phyloP scores from a whole-genome alignment of 2,329 filamentous ascomycete species.

The Zelopaecilomyces penicillatus region DNA sequence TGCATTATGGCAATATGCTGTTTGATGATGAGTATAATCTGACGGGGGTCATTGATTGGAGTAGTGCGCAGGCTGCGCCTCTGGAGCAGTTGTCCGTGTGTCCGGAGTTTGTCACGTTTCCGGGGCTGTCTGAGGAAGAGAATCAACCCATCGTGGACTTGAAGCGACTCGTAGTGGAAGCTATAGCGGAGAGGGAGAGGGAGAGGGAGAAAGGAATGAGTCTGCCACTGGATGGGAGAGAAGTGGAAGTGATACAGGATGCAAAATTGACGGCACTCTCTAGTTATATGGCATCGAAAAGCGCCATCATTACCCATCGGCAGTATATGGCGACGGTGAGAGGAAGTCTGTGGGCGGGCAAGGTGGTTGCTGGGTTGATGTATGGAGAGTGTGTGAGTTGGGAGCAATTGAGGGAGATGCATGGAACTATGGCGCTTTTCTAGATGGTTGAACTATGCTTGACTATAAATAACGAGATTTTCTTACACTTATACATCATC shows the following conservation, averaged over 20 bases:
- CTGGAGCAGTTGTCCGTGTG: slow-evolving; percentile 26
- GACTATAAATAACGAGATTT: too few relatives aligned
- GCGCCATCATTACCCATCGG: slow-evolving; percentile 12
- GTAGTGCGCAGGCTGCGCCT: slow-evolving; percentile 23
- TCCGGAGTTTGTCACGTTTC: slow-evolving; percentile 24
- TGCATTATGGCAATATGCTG: slow-evolving; percentile 31
- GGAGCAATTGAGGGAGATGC: slow-evolving; percentile 16
- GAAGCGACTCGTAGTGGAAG: slow-evolving; percentile 9
- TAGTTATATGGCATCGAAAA: slow-evolving; percentile 13
- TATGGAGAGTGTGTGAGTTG: slow-evolving; percentile 15
- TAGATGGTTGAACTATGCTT: too few relatives aligned
- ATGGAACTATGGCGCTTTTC: slow-evolving; percentile 11
- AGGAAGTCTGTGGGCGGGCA: slow-evolving; percentile 12
- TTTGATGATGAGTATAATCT: slow-evolving; percentile 33
- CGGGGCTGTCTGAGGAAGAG: slow-evolving; percentile 18
- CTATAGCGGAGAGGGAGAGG: slow-evolving; percentile 11
- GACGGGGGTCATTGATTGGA: slow-evolving; percentile 28
- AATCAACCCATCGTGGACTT: slow-evolving; percentile 16
- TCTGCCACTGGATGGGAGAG: neutral
- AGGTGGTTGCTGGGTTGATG: slow-evolving; percentile 13
- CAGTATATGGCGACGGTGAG: slow-evolving; percentile 16
- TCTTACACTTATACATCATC: too few relatives aligned
- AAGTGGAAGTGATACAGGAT: neutral
- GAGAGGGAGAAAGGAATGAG: slow-evolving; percentile 8
- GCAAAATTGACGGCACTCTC: slow-evolving; percentile 12